Percentiles rank a stretch among this genome's conserved stretches.
Evolutionary conservation across 257 asterid genomes (phyloP).

Genomic region (Solanum chiquidenum): DNA sequence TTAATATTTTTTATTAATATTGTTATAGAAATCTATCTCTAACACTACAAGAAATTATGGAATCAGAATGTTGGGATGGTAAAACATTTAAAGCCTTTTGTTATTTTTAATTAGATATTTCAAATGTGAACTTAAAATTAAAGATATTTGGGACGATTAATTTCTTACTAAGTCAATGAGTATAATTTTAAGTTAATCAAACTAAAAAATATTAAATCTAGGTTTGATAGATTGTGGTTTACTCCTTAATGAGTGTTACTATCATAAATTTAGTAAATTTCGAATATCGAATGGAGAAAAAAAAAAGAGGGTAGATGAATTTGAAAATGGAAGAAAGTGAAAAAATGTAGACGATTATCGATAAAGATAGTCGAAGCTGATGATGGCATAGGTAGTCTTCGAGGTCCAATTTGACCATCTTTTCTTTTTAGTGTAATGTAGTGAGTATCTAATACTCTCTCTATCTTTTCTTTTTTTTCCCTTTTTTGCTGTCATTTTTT

Average conservation of each 20-base stretch:
- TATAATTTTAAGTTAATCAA: background rate
- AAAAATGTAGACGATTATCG: conserved; percentile 50
- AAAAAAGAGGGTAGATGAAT: background rate
- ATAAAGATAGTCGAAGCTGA: conserved; percentile 75
- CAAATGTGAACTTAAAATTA: background rate
- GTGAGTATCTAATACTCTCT: conserved; percentile 3
- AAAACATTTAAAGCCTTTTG: background rate
- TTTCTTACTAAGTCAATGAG: background rate
- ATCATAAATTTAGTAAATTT: background rate
- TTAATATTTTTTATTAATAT: background rate
- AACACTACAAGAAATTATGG: background rate
- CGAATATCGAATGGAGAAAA: background rate
- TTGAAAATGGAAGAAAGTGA: conserved; percentile 17
- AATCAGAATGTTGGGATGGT: background rate
- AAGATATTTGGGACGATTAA: background rate
- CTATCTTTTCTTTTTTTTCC: conserved; percentile 36
- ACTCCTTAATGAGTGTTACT: background rate
- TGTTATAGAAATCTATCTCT: background rate
- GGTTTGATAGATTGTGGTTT: background rate
- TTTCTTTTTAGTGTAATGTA: conserved; percentile 20
- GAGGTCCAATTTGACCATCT: conserved; percentile 95
- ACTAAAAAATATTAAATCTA: background rate
- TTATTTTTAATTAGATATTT: background rate
- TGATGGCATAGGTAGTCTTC: conserved; percentile 74
- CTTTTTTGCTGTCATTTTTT: conserved; percentile 85